Evolutionary conservation across 331 rosid species (phyloP).

Genomic region (Telfairia occidentalis): DNA sequence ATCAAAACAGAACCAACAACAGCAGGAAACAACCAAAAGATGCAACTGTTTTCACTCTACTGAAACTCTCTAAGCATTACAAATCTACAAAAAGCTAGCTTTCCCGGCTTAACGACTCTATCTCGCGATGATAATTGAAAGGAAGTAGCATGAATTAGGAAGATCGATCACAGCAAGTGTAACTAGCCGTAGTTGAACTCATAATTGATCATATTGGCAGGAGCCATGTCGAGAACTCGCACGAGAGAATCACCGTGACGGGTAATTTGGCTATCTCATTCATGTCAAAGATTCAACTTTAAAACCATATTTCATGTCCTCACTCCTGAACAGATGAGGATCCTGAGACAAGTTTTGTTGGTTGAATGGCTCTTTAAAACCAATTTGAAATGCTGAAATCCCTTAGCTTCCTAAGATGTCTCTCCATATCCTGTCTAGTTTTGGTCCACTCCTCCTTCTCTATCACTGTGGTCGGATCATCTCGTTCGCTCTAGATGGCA

Average conservation of each 20-base stretch:
- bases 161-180: not conserved
- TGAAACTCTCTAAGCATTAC: not conserved
- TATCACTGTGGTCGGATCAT: conserved; percentile 77
- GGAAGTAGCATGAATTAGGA: not conserved
- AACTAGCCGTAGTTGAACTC: not conserved
- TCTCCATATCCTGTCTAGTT: conserved; percentile 83
- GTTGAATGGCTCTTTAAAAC: conserved; percentile 32
- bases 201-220: not conserved
- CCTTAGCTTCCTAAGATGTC: conserved; percentile 83
- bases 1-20: not conserved
- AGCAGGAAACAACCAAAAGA: not conserved
- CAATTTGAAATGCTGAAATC: conserved; percentile 80
- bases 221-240: not conserved
- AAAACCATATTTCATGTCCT: not conserved
- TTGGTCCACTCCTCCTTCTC: conserved; percentile 74
- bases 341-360: not conserved
- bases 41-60: not conserved
- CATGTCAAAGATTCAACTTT: not conserved
- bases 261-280: not conserved
- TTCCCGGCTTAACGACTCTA: not conserved
- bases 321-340: not conserved
- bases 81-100: not conserved
- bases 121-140: not conserved
- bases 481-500: conserved; percentile 62
- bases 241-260: not conserved